Evolutionary conservation across 371 early-diverging fungal genomes (phyloP).

Genomic region (Mucor piriformis): DNA sequence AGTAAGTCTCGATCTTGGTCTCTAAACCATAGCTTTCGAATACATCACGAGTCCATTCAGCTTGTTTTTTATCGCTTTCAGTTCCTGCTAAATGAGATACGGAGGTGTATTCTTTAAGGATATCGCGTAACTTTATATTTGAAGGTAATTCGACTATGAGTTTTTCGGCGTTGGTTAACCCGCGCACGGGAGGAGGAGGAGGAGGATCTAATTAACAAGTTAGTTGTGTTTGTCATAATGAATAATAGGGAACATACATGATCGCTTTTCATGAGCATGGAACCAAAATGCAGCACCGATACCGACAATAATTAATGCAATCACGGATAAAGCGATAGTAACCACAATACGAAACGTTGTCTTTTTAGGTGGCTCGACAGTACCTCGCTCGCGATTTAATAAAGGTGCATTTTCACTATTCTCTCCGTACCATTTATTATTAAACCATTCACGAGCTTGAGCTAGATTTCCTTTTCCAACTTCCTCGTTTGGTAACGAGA

Average conservation of each 20-base stretch:
- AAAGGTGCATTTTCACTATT: slow-evolving; percentile 43
- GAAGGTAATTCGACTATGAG: slow-evolving; percentile 22
- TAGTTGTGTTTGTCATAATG: neutral
- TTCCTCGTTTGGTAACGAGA: slow-evolving; percentile 11
- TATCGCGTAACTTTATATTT: slow-evolving; percentile 13
- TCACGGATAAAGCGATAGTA: slow-evolving; percentile 15
- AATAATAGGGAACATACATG: neutral
- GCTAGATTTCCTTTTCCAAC: neutral
- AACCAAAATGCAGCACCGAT: slow-evolving; percentile 53
- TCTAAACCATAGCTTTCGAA: slow-evolving; percentile 59
- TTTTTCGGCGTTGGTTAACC: slow-evolving; percentile 13
- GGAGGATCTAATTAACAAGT: neutral
- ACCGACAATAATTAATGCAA: slow-evolving; percentile 43
- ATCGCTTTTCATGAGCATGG: neutral
- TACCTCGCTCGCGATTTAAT: slow-evolving; percentile 34
- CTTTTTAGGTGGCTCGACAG: slow-evolving; percentile 30
- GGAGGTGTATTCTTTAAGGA: slow-evolving; percentile 46
- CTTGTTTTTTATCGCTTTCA: slow-evolving; percentile 49
- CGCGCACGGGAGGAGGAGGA: neutral
- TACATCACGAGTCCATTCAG: slow-evolving; percentile 60
- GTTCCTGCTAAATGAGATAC: slow-evolving; percentile 62
- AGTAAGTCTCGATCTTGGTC: slow-evolving; percentile 62
- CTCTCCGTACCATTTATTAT: slow-evolving; percentile 55
- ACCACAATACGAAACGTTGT: slow-evolving; percentile 24
- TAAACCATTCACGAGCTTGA: slow-evolving; percentile 45